Percentiles rank a stretch among this genome's conserved stretches.
Evolutionary conservation across 1,284 basidiomycete genomes (phyloP).

Genomic region (Cutaneotrichosporon arboriforme): DNA sequence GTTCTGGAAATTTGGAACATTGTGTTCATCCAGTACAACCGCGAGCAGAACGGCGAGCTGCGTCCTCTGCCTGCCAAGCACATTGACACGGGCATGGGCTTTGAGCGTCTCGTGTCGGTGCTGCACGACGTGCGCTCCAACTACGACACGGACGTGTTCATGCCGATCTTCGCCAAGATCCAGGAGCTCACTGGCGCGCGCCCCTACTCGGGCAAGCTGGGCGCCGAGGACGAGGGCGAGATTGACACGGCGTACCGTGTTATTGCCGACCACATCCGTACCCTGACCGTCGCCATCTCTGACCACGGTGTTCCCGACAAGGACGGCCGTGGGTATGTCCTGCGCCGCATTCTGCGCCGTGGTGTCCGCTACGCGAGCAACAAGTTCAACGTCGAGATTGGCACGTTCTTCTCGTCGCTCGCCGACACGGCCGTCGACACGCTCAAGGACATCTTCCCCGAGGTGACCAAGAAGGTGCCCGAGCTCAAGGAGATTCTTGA

Average conservation of each 20-base stretch:
- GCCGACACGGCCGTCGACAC: conserved; percentile 83
- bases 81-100: conserved; percentile 98
- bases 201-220: conserved; percentile 83
- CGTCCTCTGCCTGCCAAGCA: conserved; percentile 83
- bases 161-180: conserved; percentile 81
- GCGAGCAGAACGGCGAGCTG: conserved; percentile 80
- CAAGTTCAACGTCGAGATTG: conserved; percentile 91
- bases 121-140: conserved; percentile 89
- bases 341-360: conserved; percentile 83
- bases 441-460: conserved; percentile 87
- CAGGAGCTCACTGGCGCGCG: conserved; percentile 84
- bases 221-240: conserved; percentile 86
- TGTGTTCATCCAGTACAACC: conserved; percentile 98
- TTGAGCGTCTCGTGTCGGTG: conserved; percentile 92
- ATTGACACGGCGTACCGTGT: conserved; percentile 97
- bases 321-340: conserved; percentile 91
- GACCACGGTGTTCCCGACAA: conserved; percentile 96
- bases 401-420: conserved; percentile 89
- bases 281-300: conserved; percentile 88
- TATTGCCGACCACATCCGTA: conserved; percentile 93
- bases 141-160: conserved; percentile 96
- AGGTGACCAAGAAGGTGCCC: conserved; percentile 74
- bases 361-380: conserved; percentile 92
- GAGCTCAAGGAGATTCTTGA: conserved; percentile 94
- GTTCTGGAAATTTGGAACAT: conserved; percentile 99